Percentiles rank a stretch among this genome's conserved stretches.
Evolutionary conservation across 140 eudicot genomes (phyloP).

Genomic region (Oenanthe javanica): DNA sequence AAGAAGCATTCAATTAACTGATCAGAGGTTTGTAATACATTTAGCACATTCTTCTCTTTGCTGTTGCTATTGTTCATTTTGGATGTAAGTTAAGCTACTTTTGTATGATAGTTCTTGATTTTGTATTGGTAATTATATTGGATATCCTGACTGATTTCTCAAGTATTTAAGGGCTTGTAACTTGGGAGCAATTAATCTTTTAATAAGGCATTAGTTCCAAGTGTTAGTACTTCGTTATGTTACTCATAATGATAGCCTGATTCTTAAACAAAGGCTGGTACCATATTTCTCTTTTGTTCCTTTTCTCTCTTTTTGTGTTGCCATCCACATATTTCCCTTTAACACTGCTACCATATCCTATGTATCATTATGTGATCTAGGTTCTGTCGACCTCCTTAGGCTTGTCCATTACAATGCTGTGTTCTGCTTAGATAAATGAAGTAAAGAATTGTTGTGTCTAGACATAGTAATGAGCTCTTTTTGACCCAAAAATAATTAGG

Average conservation of each 20-base stretch:
- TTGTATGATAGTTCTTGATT: not conserved
- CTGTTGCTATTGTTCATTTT: not conserved
- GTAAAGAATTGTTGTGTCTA: not conserved
- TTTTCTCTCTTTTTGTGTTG: not conserved
- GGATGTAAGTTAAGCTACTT: not conserved
- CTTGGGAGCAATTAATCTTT: not conserved
- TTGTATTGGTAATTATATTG: not conserved
- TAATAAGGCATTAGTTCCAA: not conserved
- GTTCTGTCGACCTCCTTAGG: not conserved
- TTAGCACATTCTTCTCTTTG: not conserved
- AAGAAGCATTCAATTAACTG: slow-evolving; percentile 58
- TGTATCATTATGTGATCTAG: not conserved
- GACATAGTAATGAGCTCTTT: not conserved
- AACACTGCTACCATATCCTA: not conserved
- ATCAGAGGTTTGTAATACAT: slow-evolving; percentile 29
- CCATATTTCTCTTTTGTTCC: not conserved
- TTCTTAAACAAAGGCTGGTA: not conserved
- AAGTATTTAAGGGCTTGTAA: not conserved
- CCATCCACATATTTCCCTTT: not conserved
- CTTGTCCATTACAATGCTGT: not conserved
- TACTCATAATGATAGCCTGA: not conserved
- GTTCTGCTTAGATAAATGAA: not conserved
- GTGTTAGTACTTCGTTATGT: not conserved
- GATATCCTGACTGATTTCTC: not conserved
- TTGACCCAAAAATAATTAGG: not conserved